Base-by-base conservation (phyloP, 345 rosid species). In the Laguncularia racemosa region DNA sequence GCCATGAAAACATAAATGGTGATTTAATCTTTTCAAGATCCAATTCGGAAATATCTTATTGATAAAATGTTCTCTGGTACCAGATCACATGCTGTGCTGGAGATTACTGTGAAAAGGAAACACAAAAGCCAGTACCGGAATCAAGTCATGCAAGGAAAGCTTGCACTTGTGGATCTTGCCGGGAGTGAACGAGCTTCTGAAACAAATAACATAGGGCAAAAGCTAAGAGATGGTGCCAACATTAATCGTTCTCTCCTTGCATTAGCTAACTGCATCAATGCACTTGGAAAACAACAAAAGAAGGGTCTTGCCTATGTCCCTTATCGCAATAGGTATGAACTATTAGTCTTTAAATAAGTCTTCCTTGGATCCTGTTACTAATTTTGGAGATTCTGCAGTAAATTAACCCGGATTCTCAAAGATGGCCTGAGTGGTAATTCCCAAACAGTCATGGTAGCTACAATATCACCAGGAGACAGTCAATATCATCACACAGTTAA, bases 341-440 rank as follows among this genome's bases (percentile, higher is more conserved):
- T 18, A 40, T 8, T 33, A 48, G 38, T 60, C 55, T 54, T 56
- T 61, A 20, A 48, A 61, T 51, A 46, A 13, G 18, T 53, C 60
- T 52, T 43, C 45, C 44, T 13, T 16, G 48, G 38, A 6, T 46
- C 52, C 54, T 60, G 33, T 17, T 57, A 46, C 51, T 65, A 60
- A 67, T 59, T 6, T 12, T 19, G 46, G 28, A 48, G n/a, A 55
- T 38, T 45, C 61, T 66, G 53, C 82, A 81, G 85, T 71, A 92
- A 92, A 66, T 75, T 92, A 60, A 92, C 96, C 4, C 80, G 96
- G 67, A 92, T 92, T 66, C 96, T 92, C 59, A 92, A 92, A 83
- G 98, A 86, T 86, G 95, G 98, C 66, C 78, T 92, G 67, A 92
- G 98, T 73, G 98, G 98, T 65, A 92, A 92, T 74, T 89, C 98